Percentiles rank a stretch among this genome's conserved stretches.
Evolutionary conservation across 225 moss, liverwort and hornwort genomes (phyloP).

Genomic region (Marchantia polymorpha): DNA sequence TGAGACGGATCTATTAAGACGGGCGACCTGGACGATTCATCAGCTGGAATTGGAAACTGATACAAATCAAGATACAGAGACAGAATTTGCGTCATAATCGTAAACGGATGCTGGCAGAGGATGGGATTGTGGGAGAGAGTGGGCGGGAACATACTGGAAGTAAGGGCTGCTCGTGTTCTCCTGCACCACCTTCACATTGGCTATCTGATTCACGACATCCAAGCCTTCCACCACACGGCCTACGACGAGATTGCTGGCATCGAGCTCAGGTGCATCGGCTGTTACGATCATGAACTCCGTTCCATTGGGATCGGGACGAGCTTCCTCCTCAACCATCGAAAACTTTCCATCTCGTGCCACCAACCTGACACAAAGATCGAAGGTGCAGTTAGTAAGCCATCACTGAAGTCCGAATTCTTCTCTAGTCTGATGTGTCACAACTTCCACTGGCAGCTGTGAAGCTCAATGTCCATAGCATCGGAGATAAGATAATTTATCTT

Average conservation of each 20-base stretch:
- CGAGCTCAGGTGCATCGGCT: slow-evolving; percentile 65
- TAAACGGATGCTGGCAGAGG: background rate
- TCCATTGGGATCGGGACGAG: slow-evolving; percentile 76
- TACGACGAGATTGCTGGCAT: slow-evolving; percentile 78
- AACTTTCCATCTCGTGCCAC: slow-evolving; percentile 69
- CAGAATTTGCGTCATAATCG: background rate
- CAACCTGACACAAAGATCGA: slow-evolving; percentile 32
- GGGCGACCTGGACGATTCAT: background rate
- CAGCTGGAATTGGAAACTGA: background rate
- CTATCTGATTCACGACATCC: slow-evolving; percentile 73
- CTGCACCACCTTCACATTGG: slow-evolving; percentile 72
- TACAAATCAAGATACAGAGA: background rate
- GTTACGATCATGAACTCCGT: slow-evolving; percentile 87
- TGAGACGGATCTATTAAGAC: background rate
- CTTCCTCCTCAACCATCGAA: slow-evolving; percentile 64
- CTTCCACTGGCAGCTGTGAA: too few relatives aligned
- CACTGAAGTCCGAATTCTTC: too few relatives aligned
- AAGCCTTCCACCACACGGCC: slow-evolving; percentile 70
- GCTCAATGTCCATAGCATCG: too few relatives aligned
- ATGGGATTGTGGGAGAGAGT: background rate
- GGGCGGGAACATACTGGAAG: slow-evolving; percentile 61
- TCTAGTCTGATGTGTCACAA: too few relatives aligned
- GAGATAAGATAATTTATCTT: too few relatives aligned
- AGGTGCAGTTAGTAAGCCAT: background rate
- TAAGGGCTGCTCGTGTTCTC: slow-evolving; percentile 93